Evolutionary conservation across 1,284 basidiomycete genomes (phyloP).

Genomic region (Flammula alnicola): DNA sequence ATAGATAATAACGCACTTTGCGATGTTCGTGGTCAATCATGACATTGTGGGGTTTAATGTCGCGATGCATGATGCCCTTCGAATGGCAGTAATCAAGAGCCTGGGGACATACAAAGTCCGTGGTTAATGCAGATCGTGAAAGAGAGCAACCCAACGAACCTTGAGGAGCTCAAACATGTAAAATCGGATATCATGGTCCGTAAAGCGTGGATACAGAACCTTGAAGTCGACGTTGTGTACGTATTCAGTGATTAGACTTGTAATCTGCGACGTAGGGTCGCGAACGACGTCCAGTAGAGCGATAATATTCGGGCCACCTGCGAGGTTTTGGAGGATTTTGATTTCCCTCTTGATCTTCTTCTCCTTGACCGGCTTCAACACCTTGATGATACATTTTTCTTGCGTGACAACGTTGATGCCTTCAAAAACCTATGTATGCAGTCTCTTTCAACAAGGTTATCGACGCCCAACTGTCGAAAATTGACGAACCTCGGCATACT

Average conservation of each 20-base stretch:
- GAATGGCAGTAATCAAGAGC: conserved; percentile 98
- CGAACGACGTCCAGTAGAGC: conserved; percentile 95
- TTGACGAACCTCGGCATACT: conserved; percentile 86
- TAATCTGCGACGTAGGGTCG: conserved; percentile 93
- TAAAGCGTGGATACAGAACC: conserved; percentile 93
- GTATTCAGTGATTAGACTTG: conserved; percentile 98
- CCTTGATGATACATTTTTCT: conserved; percentile 98
- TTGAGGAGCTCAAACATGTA: conserved; percentile 98
- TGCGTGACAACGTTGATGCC: conserved; percentile 93
- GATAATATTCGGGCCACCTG: conserved; percentile 92
- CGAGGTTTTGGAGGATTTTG: conserved; percentile 97
- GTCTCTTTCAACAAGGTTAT: conserved; percentile 17
- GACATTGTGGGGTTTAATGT: conserved; percentile 99
- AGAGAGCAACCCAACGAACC: conserved; percentile 42
- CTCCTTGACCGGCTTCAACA: conserved; percentile 99
- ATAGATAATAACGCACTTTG: conserved; percentile 60
- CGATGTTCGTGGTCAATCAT: conserved; percentile 99
- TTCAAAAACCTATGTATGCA: conserved; percentile 92
- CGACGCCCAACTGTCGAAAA: background rate
- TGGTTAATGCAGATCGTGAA: conserved; percentile 11
- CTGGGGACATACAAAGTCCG: conserved; percentile 43
- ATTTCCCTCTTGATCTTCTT: conserved; percentile 99
- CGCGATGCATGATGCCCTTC: conserved; percentile 98
- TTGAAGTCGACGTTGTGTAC: conserved; percentile 99
- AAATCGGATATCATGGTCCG: conserved; percentile 93